Evolutionary conservation across 73 alveolate genomes (phyloP).

Genomic region (Urostyla sp.): DNA sequence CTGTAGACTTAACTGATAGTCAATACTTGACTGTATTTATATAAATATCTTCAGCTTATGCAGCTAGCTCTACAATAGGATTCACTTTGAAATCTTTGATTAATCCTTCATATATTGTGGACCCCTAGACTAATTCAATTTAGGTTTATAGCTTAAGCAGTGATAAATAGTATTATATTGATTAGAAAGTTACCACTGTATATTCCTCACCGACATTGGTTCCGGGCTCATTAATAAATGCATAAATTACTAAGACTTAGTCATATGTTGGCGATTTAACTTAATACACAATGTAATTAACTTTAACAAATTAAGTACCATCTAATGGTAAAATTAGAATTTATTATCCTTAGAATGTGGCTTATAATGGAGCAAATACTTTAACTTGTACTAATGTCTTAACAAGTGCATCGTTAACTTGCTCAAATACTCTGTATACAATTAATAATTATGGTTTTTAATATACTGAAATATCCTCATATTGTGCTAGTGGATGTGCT

Average conservation of each 20-base stretch:
- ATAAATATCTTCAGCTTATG: too few species aligned
- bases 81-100: too few species aligned
- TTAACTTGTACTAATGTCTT: not conserved
- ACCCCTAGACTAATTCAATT: conserved; percentile 11
- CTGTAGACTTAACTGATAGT: too few species aligned
- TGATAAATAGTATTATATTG: conserved; percentile 2
- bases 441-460: not conserved
- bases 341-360: not conserved
- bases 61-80: too few species aligned
- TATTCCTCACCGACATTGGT: conserved; percentile 7
- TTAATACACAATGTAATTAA: not conserved
- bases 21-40: too few species aligned
- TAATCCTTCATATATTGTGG: conserved; percentile 14
- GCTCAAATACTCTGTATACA: not conserved
- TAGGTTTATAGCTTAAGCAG: conserved; percentile 25
- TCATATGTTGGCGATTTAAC: not conserved
- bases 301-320: conserved; percentile 3
- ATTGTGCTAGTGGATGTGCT: conserved; percentile 16
- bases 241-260: not conserved
- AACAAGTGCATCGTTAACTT: not conserved
- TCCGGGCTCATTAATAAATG: not conserved
- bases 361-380: not conserved
- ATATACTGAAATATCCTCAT: not conserved
- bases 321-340: not conserved
- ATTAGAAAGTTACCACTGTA: conserved; percentile 2